phyloP scores from a whole-genome alignment of 208 protist species.

The Strigomonas culicis region DNA sequence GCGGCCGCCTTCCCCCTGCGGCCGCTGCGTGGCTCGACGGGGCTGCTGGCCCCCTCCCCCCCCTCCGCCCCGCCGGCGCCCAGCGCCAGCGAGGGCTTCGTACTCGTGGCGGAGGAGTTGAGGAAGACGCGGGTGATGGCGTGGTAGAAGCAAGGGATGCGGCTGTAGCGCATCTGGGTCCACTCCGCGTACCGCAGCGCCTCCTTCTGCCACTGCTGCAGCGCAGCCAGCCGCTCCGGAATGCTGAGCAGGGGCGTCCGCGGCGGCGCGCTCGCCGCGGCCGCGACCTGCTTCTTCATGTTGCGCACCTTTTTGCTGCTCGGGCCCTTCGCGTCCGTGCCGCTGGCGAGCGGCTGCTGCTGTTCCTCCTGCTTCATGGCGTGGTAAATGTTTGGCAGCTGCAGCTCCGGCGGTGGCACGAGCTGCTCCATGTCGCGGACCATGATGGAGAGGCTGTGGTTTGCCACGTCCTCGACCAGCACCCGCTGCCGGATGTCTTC shows the following conservation, averaged over 20 bases:
- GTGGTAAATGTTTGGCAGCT: slow-evolving; percentile 2
- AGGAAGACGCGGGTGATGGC: slow-evolving; percentile 75
- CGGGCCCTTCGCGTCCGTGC: background rate
- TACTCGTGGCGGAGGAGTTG: slow-evolving; percentile 38
- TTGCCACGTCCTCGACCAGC: slow-evolving; percentile 59
- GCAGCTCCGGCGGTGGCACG: slow-evolving; percentile 58
- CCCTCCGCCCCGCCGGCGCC: slow-evolving; percentile 23
- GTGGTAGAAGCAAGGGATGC: slow-evolving; percentile 50
- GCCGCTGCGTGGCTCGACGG: no score
- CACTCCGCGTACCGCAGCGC: slow-evolving; percentile 28
- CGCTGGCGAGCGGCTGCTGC: slow-evolving; percentile 3
- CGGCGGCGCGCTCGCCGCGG: background rate
- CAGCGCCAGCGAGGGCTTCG: slow-evolving; percentile 49
- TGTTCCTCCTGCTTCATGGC: background rate
- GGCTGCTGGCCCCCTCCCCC: background rate
- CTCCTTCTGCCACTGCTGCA: slow-evolving; percentile 55
- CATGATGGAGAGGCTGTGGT: slow-evolving; percentile 69
- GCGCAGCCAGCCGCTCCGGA: slow-evolving; percentile 48
- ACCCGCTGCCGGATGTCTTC: slow-evolving; percentile 44
- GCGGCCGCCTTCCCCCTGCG: no score
- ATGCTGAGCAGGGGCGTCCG: background rate
- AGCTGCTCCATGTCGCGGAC: slow-evolving; percentile 83
- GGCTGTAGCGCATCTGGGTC: slow-evolving; percentile 38
- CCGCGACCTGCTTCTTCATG: background rate
- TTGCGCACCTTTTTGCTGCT: slow-evolving; percentile 12